Percentiles rank a stretch among this genome's conserved stretches.
These are phyloP conservation scores for Nigrospora osmanthi DNA, from an alignment of 2,329 filamentous ascomycete genomes.

Conservation along the genomic window DNA sequence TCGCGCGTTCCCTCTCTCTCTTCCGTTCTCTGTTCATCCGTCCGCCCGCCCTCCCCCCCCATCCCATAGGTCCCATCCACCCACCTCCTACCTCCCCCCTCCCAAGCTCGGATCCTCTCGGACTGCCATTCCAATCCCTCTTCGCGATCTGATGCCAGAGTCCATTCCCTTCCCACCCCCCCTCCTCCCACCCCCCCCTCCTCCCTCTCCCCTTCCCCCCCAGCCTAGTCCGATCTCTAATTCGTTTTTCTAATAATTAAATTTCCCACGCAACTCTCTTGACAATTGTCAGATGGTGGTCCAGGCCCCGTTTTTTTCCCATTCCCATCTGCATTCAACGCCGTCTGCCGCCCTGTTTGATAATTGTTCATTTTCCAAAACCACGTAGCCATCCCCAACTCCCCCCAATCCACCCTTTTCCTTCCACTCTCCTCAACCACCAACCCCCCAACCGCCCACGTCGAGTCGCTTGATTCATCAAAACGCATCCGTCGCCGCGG, in stretches of 20 bases:
- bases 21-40: constrained; percentile 4
- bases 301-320: constrained; percentile 39
- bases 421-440: constrained; percentile 16
- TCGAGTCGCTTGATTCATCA: constrained; percentile 23
- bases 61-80: constrained; percentile 6
- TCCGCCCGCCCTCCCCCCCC: constrained; percentile 2
- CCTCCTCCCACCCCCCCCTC: constrained; percentile 8
- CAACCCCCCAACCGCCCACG: constrained; percentile 19
- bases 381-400: constrained; percentile 44
- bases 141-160: constrained; percentile 15
- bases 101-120: constrained; percentile 22
- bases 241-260: constrained; percentile 26
- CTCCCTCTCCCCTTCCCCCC: constrained; percentile 9
- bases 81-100: constrained; percentile 12
- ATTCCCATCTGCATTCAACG: constrained; percentile 13
- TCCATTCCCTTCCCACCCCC: constrained; percentile 6
- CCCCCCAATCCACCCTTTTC: constrained; percentile 26
- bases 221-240: constrained; percentile 26
- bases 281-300: constrained; percentile 19
- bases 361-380: constrained; percentile 35
- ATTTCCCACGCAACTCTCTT: constrained; percentile 28
- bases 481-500: constrained; percentile 24
- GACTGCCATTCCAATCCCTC: constrained; percentile 4
- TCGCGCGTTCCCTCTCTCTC: neutral
- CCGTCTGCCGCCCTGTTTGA: constrained; percentile 28